Evolutionary conservation across 306 rosid genomes (phyloP).

Genomic region (Bauhinia variegata): DNA sequence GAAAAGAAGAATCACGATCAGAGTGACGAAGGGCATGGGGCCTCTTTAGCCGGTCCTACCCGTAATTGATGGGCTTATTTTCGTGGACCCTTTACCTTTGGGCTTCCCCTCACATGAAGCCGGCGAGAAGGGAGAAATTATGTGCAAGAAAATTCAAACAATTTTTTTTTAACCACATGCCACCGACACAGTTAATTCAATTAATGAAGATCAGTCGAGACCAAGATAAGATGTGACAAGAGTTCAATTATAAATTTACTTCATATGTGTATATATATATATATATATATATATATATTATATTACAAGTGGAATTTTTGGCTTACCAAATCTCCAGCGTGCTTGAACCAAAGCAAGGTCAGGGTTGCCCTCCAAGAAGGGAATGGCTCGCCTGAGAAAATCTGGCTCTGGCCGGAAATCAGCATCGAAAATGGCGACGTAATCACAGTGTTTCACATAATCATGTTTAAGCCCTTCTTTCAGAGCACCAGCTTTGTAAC

Average conservation of each 20-base stretch:
- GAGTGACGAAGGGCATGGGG: background rate
- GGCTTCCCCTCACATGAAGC: conserved; percentile 31
- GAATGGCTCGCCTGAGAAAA: conserved; percentile 82
- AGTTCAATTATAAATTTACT: too few relatives aligned
- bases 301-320: too few relatives aligned
- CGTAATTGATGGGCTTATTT: conserved; percentile 61
- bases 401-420: conserved; percentile 95
- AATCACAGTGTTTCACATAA: conserved; percentile 91
- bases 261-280: too few relatives aligned
- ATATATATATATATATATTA: too few relatives aligned
- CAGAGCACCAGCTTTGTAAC: conserved; percentile 95
- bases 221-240: conserved; percentile 13
- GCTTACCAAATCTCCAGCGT: conserved; percentile 97
- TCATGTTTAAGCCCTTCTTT: conserved; percentile 90
- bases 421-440: conserved; percentile 90
- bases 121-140: conserved; percentile 27
- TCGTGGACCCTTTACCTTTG: conserved; percentile 44
- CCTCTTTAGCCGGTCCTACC: conserved; percentile 41
- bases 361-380: conserved; percentile 79
- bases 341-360: conserved; percentile 90
- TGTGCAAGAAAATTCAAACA: too few relatives aligned
- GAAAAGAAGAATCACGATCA: background rate
- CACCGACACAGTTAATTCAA: conserved; percentile 67
- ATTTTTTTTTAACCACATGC: background rate
- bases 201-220: too few relatives aligned